Base-by-base conservation (phyloP, 2,329 filamentous ascomycete species). In the Fusarium anthophilum region DNA sequence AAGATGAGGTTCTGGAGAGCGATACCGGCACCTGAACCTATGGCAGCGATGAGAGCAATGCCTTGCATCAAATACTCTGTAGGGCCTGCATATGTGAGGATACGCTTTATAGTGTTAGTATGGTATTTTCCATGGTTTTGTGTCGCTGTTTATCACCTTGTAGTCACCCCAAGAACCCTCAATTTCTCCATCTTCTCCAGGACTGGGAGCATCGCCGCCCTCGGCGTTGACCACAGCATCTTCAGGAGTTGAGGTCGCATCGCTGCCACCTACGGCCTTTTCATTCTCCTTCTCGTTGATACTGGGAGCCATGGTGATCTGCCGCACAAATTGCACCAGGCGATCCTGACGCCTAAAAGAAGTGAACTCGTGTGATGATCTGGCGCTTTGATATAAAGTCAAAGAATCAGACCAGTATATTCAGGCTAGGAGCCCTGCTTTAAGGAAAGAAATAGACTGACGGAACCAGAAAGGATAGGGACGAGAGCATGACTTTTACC, bases 1-100 rank as follows among this genome's bases (percentile, higher is more conserved):
- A 84, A 82, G n/a, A 84, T 81, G 58, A 84, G 78, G 50, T 83
- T 83, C 63, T 82, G 79, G 8, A 83, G 72, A 15, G 83, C 81
- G 37, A 84, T 80, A 35, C 79, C 83, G 2, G 81, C 78, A 32
- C 83, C 83, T 9, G 83, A 83, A 10, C 74, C 81, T 47, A 84
- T 75, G 17, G 82, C 81, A 37, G 81, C 80, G 20, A 79, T 7
- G 35, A 82, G 63, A 32, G 80, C 78, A 30, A 80, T 61, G 22
- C 56, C 73, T 53, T 82, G 78, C 38, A 82, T 71, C 6, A 70
- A 37, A 41, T 79, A 76, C 43, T 83, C 81, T 53, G 75, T 39
- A 7, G 73, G 64, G 3, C 77, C 75, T 37, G 76, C 81, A 69
- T 78, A 79, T 32, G 71, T 71, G 41, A 83, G 79, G 32, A 82